Conservation (phyloP, 371 early-diverging fungal species). For the Rhizopus arrhizus region DNA sequence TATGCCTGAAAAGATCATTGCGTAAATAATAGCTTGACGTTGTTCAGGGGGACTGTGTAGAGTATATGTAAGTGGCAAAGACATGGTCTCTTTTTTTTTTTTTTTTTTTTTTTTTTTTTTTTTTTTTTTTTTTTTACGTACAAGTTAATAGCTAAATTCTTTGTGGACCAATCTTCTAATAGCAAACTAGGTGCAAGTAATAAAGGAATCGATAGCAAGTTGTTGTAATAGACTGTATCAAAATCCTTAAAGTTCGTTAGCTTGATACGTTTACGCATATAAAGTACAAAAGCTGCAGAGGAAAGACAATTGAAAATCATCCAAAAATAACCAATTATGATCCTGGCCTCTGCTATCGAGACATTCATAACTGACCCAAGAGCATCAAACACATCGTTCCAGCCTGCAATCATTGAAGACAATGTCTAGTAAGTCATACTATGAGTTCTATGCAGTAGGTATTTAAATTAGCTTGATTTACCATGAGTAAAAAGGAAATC, state of each 20-base stretch:
- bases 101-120: background rate
- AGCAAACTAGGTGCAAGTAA: constrained; percentile 75
- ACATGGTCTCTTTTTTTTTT: background rate
- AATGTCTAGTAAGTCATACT: constrained; percentile 51
- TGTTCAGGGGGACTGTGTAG: constrained; percentile 51
- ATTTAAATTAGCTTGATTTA: constrained; percentile 18
- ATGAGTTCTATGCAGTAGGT: too few species aligned
- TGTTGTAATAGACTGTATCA: constrained; percentile 98
- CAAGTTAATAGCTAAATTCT: constrained; percentile 57
- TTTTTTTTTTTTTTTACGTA: constrained; percentile 35
- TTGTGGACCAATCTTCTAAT: constrained; percentile 75
- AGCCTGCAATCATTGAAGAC: constrained; percentile 93
- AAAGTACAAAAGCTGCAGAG: constrained; percentile 88
- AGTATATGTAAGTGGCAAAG: constrained; percentile 2
- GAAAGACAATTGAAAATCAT: constrained; percentile 83
- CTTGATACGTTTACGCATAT: constrained; percentile 88
- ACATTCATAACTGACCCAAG: constrained; percentile 38
- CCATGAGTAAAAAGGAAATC: constrained; percentile 89
- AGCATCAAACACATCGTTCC: constrained; percentile 68
- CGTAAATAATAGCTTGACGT: constrained; percentile 58
- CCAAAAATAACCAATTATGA: constrained; percentile 87
- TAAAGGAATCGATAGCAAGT: constrained; percentile 86
- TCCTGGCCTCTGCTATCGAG: constrained; percentile 22
- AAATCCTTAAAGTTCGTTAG: constrained; percentile 87
- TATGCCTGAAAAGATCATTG: constrained; percentile 84